A percentile compares a stretch with the other conserved stretches of the same genome.
These are phyloP conservation scores for Populus trichocarpa DNA, from an alignment of 441 rosid species.

Conservation along the genomic window DNA sequence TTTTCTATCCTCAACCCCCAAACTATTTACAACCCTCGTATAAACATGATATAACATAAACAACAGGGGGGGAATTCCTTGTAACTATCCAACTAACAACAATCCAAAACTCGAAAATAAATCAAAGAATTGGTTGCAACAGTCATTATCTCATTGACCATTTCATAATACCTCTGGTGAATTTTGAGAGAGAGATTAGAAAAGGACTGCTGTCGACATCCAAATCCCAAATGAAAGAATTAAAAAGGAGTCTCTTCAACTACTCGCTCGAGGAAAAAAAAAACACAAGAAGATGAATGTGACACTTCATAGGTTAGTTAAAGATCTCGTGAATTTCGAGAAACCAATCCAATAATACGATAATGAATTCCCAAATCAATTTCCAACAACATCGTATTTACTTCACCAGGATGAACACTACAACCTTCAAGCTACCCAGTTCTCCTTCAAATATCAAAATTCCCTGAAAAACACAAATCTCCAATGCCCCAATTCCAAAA, in stretches of 20 bases:
- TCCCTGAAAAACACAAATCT: neutral
- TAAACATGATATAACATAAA: neutral
- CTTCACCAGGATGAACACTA: neutral
- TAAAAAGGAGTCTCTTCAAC: constrained; percentile 16
- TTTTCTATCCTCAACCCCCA: constrained; percentile 6
- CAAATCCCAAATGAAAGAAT: constrained; percentile 6
- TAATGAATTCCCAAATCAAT: constrained; percentile 13
- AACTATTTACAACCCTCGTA: constrained; percentile 1
- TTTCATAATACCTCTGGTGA: constrained; percentile 9
- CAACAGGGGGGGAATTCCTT: neutral
- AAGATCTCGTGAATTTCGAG: constrained; percentile 33
- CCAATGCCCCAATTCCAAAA: neutral
- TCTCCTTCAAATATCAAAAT: neutral
- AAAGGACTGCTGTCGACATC: constrained; percentile 13
- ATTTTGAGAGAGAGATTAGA: constrained; percentile 5
- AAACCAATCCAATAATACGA: constrained; percentile 26
- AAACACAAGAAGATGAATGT: constrained; percentile 18
- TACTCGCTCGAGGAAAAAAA: neutral
- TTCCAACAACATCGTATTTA: constrained; percentile 1
- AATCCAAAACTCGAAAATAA: constrained; percentile 17
- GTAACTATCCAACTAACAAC: constrained; percentile 31
- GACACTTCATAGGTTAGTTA: constrained; percentile 20
- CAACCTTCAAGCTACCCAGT: neutral
- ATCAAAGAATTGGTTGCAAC: constrained; percentile 34
- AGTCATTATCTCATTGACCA: constrained; percentile 29